Conservation (phyloP, 805 yeast genomes). For the Candida fluviatilis region DNA sequence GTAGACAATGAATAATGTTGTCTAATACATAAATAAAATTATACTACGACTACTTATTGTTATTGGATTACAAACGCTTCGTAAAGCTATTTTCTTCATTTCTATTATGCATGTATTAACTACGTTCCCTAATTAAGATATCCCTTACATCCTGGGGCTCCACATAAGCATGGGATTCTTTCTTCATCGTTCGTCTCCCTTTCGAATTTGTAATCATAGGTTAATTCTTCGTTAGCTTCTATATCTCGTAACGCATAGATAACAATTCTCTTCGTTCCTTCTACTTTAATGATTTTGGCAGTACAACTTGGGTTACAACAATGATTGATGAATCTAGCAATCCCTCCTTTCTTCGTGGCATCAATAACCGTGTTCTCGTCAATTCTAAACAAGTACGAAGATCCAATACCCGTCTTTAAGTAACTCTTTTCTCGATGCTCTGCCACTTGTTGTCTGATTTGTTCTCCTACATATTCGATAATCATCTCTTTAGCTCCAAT, state of each 20-base stretch:
- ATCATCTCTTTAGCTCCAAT: constrained; percentile 97
- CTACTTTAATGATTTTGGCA: constrained; percentile 93
- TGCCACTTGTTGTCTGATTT: constrained; percentile 89
- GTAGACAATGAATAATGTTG: too few relatives aligned
- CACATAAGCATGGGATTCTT: constrained; percentile 88
- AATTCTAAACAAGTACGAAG: constrained; percentile 86
- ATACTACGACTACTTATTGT: too few relatives aligned
- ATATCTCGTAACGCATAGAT: constrained; percentile 90
- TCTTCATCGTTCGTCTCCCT: constrained; percentile 85
- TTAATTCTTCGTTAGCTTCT: constrained; percentile 83
- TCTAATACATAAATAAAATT: too few relatives aligned
- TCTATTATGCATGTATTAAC: neutral
- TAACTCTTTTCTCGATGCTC: constrained; percentile 87
- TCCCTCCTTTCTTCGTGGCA: constrained; percentile 96
- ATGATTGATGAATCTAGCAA: constrained; percentile 94
- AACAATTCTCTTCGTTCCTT: constrained; percentile 89
- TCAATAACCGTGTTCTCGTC: constrained; percentile 95
- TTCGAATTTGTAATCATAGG: constrained; percentile 95
- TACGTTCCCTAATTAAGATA: constrained; percentile 55
- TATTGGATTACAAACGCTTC: too few relatives aligned
- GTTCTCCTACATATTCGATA: constrained; percentile 95
- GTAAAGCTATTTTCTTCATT: neutral
- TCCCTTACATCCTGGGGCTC: constrained; percentile 92
- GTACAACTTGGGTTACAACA: constrained; percentile 98
- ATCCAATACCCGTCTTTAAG: constrained; percentile 88